These are phyloP conservation scores for Colletotrichum sidae DNA, from an alignment of 2,329 filamentous ascomycete species.

Conservation along the genomic window DNA sequence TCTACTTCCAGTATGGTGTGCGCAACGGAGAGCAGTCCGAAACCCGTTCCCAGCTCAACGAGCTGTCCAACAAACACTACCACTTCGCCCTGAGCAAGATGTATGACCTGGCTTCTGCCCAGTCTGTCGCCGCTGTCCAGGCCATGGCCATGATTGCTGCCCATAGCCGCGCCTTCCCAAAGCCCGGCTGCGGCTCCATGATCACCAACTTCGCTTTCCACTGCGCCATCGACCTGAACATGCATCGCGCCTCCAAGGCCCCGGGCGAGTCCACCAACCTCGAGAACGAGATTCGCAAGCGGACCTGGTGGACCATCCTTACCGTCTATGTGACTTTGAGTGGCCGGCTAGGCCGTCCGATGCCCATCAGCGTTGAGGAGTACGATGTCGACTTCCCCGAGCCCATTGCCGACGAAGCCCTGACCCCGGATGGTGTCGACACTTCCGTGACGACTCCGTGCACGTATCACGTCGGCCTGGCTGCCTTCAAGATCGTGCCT, in stretches of 20 bases:
- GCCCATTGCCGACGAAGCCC: conserved; percentile 75
- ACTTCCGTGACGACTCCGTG: conserved; percentile 68
- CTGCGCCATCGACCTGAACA: conserved; percentile 78
- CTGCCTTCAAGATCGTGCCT: conserved; percentile 72
- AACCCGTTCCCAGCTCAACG: conserved; percentile 66
- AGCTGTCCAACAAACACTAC: conserved; percentile 81
- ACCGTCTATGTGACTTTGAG: conserved; percentile 75
- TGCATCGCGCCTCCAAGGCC: conserved; percentile 76
- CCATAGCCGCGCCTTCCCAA: conserved; percentile 82
- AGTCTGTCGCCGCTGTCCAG: conserved; percentile 76
- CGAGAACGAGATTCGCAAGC: conserved; percentile 80
- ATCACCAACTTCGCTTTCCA: conserved; percentile 74
- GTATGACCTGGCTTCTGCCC: conserved; percentile 71
- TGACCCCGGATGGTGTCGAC: conserved; percentile 74
- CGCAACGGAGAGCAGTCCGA: conserved; percentile 71
- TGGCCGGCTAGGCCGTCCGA: conserved; percentile 81
- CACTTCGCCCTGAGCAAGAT: conserved; percentile 79
- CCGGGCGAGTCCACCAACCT: conserved; percentile 63
- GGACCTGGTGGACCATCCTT: conserved; percentile 81
- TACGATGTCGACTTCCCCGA: conserved; percentile 84
- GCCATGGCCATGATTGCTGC: conserved; percentile 78
- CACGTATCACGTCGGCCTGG: conserved; percentile 74
- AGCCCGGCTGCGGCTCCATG: conserved; percentile 80
- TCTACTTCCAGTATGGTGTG: conserved; percentile 81
- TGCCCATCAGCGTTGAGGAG: conserved; percentile 79